Evolutionary conservation across 2,329 filamentous ascomycete genomes (phyloP).

Genomic region (Epichloe coenophiala): DNA sequence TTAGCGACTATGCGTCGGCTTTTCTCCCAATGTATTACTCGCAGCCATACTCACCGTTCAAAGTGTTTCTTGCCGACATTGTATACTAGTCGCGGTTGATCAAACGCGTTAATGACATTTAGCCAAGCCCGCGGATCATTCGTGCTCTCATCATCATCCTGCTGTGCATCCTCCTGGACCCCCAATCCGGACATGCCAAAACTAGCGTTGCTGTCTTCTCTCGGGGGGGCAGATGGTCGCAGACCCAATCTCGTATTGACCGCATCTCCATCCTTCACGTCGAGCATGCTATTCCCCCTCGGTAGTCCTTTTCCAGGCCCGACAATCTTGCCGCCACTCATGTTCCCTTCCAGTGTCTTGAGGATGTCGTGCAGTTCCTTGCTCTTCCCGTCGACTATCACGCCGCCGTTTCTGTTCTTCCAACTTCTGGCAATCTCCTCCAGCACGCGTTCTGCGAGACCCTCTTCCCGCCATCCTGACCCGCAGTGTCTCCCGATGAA

Average conservation of each 20-base stretch:
- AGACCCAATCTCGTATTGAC: constrained; percentile 43
- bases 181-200: constrained; percentile 44
- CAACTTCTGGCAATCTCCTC: constrained; percentile 85
- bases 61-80: constrained; percentile 81
- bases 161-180: constrained; percentile 39
- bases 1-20: not conserved
- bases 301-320: constrained; percentile 35
- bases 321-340: constrained; percentile 68
- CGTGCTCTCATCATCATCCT: constrained; percentile 35
- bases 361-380: constrained; percentile 70
- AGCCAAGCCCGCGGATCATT: constrained; percentile 71
- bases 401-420: constrained; percentile 79
- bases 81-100: constrained; percentile 69
- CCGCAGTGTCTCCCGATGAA: constrained; percentile 93
- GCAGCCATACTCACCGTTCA: constrained; percentile 44
- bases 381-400: constrained; percentile 77
- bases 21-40: no score
- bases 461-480: constrained; percentile 91
- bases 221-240: constrained; percentile 28
- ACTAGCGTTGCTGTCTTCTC: constrained; percentile 53
- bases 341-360: constrained; percentile 71
- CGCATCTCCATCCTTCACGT: constrained; percentile 38
- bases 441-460: constrained; percentile 78
- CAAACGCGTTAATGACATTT: constrained; percentile 69
- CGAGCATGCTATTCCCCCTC: constrained; percentile 47